A percentile compares a stretch with the other conserved stretches of the same genome.
Evolutionary conservation across 495 filamentous ascomycete genomes (phyloP).

Genomic region (Penicillium waksmanii): DNA sequence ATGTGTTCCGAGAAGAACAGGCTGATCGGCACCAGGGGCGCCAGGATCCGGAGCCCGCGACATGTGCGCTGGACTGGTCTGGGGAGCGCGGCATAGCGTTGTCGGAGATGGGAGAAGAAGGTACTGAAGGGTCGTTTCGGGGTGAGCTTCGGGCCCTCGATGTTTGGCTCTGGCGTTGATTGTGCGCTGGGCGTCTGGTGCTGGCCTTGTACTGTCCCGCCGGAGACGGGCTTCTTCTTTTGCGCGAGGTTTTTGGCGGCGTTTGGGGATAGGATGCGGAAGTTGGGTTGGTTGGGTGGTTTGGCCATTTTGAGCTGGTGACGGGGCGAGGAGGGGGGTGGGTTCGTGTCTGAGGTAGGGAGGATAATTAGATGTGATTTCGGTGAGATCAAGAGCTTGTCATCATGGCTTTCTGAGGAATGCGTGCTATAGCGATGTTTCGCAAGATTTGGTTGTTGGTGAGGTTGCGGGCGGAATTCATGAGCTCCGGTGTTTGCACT

Average conservation of each 20-base stretch:
- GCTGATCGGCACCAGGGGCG: constrained; percentile 64
- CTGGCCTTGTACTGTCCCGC: constrained; percentile 2
- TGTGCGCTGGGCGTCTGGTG: not conserved
- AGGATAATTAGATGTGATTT: not conserved
- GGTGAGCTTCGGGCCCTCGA: constrained; percentile 16
- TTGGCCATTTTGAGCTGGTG: constrained; percentile 7
- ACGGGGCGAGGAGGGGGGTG: not conserved
- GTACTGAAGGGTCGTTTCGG: constrained; percentile 21
- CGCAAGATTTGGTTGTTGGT: not conserved
- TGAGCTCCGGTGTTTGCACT: constrained; percentile 22
- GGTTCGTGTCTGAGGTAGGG: not conserved
- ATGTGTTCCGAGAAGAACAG: constrained; percentile 68
- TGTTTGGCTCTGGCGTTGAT: not conserved
- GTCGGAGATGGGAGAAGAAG: constrained; percentile 36
- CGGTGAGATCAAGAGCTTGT: not conserved
- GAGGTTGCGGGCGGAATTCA: constrained; percentile 3
- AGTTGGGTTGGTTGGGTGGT: constrained; percentile 17
- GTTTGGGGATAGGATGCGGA: constrained; percentile 30
- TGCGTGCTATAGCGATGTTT: not conserved
- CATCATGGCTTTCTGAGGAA: not conserved
- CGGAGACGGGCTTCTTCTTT: constrained; percentile 4
- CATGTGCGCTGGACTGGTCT: constrained; percentile 30
- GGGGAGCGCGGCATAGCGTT: constrained; percentile 40
- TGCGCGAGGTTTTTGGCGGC: constrained; percentile 21
- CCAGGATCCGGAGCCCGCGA: constrained; percentile 52